Evolutionary conservation across 2,329 filamentous ascomycete genomes (phyloP).

Genomic region (Bipolaris bicolor): DNA sequence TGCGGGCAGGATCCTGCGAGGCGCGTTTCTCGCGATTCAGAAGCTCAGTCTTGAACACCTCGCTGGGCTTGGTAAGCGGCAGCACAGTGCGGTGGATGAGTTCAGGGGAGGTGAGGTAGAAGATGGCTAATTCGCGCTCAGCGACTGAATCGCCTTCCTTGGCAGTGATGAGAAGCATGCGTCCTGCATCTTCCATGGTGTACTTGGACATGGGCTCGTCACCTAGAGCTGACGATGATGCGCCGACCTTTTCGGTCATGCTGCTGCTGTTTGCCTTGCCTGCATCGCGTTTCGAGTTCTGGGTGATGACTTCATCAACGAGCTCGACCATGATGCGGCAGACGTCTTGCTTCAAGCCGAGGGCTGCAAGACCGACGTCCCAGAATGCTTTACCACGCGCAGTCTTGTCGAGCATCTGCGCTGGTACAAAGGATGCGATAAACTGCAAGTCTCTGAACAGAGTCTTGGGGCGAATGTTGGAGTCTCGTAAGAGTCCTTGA

Average conservation of each 20-base stretch:
- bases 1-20: constrained; percentile 66
- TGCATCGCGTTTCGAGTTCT: constrained; percentile 67
- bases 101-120: constrained; percentile 92
- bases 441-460: constrained; percentile 59
- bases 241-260: constrained; percentile 25
- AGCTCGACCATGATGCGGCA: constrained; percentile 83
- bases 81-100: constrained; percentile 79
- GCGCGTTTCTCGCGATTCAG: constrained; percentile 68
- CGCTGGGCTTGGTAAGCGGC: constrained; percentile 80
- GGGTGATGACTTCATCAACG: constrained; percentile 70
- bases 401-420: constrained; percentile 63
- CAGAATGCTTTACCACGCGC: constrained; percentile 79
- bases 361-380: constrained; percentile 84
- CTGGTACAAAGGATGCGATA: constrained; percentile 67
- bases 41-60: constrained; percentile 88
- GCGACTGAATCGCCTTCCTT: constrained; percentile 89
- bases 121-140: constrained; percentile 89
- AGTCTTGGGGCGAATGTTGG: constrained; percentile 53
- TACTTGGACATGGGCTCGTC: constrained; percentile 63
- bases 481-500: constrained; percentile 53
- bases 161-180: constrained; percentile 90
- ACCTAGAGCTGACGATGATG: constrained; percentile 12
- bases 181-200: constrained; percentile 78
- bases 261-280: constrained; percentile 36
- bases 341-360: constrained; percentile 87